Conservation (phyloP, 163 green algal genomes). For the Chloroidium sp. region DNA sequence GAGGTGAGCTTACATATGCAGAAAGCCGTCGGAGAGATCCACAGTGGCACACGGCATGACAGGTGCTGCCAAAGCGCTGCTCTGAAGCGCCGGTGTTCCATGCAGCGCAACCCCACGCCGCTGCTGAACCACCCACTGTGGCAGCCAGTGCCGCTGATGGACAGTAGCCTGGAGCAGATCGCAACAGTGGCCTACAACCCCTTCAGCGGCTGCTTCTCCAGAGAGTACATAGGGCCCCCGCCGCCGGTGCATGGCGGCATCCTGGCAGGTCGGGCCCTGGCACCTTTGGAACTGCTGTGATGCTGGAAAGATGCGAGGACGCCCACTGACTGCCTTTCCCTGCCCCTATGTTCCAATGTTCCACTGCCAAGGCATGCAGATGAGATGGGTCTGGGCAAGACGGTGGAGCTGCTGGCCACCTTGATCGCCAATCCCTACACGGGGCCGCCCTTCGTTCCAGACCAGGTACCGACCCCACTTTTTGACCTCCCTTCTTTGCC, state of each 20-base stretch:
- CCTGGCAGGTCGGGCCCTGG: conserved; percentile 48
- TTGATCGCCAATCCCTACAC: conserved; percentile 53
- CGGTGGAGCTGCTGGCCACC: conserved; percentile 82
- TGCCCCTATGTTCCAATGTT: too few species aligned
- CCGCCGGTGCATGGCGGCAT: conserved; percentile 35
- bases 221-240: not conserved
- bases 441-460: not conserved
- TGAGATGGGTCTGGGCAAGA: conserved; percentile 54
- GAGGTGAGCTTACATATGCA: conserved; percentile 18
- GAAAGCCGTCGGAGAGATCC: too few species aligned
- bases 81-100: too few species aligned
- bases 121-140: too few species aligned
- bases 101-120: too few species aligned
- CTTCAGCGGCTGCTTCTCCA: not conserved
- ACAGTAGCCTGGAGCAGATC: too few species aligned
- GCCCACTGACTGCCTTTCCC: too few species aligned
- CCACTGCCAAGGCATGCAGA: not conserved
- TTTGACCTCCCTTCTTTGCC: not conserved
- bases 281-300: not conserved
- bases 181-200: not conserved
- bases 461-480: not conserved
- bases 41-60: not conserved
- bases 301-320: not conserved
- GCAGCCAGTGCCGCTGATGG: too few species aligned
- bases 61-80: not conserved